phyloP scores from a whole-genome alignment of 768 basidiomycete species.

The Suillus americanus region DNA sequence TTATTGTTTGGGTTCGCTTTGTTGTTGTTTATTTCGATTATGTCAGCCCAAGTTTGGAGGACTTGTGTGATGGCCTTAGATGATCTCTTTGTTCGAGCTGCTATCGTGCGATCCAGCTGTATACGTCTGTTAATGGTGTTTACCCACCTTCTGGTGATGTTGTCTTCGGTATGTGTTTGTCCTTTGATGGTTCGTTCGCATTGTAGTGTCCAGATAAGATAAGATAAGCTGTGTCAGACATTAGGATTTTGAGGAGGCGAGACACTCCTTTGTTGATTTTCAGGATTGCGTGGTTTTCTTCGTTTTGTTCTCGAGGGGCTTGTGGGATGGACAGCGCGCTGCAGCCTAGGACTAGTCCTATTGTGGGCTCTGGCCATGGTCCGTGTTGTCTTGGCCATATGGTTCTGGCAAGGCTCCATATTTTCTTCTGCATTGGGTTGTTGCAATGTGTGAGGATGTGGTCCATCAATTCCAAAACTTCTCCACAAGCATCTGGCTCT shows the following conservation, averaged over 20 bases:
- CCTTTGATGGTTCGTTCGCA: background rate
- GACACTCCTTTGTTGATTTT: too few relatives aligned
- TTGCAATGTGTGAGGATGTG: slow-evolving; percentile 32
- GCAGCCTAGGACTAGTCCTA: slow-evolving; percentile 22
- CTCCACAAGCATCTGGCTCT: slow-evolving; percentile 18
- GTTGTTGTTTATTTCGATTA: background rate
- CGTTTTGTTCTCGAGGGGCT: background rate
- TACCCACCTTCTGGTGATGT: background rate
- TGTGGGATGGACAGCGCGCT: background rate
- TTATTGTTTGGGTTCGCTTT: background rate
- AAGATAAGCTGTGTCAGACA: background rate
- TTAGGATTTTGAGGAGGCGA: background rate
- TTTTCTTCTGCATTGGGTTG: slow-evolving; percentile 16
- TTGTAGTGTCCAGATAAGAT: background rate
- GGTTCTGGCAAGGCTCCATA: slow-evolving; percentile 23
- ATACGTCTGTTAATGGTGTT: background rate
- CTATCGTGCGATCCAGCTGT: background rate
- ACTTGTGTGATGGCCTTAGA: background rate
- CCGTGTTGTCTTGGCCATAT: slow-evolving; percentile 19
- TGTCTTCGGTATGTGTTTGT: background rate
- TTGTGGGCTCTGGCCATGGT: slow-evolving; percentile 12
- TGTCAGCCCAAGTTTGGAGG: background rate
- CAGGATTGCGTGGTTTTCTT: too few relatives aligned
- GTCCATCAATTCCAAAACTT: slow-evolving; percentile 24
- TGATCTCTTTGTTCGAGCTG: background rate